Conservation (phyloP, 495 filamentous ascomycete species). For the Thozetella sp. region DNA sequence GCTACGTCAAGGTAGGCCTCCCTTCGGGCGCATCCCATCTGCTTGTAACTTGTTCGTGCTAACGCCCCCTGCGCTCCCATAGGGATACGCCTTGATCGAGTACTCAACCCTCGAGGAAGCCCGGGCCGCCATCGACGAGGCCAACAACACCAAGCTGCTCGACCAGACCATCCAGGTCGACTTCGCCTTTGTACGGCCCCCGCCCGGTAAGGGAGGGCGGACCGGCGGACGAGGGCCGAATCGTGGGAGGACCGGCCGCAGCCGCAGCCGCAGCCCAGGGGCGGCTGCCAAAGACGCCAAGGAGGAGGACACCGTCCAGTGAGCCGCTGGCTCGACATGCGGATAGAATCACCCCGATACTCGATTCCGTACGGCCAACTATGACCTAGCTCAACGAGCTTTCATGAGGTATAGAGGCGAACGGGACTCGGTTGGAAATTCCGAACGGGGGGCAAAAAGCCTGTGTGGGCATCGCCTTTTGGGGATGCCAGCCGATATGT, state of each 20-base stretch:
- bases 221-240: slow-evolving; percentile 46
- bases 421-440: no score
- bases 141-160: slow-evolving; percentile 79
- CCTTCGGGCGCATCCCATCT: neutral
- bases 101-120: slow-evolving; percentile 88
- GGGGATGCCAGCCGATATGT: neutral
- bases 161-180: slow-evolving; percentile 93
- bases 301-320: neutral
- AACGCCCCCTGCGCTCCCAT: slow-evolving; percentile 3
- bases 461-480: neutral
- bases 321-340: neutral
- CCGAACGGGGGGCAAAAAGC: no score
- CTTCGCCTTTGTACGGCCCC: slow-evolving; percentile 95
- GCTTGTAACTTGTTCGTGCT: slow-evolving; percentile 1
- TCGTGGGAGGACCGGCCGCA: neutral
- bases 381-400: no score
- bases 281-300: neutral
- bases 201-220: slow-evolving; percentile 64
- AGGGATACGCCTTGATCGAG: slow-evolving; percentile 95
- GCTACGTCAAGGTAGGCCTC: slow-evolving; percentile 88
- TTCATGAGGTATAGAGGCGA: neutral
- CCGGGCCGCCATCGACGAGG: slow-evolving; percentile 80
- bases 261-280: neutral
- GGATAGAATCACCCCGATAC: neutral
- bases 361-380: no score